A percentile compares a stretch with the other conserved stretches of the same genome.
Conservation (phyloP, 164 flowering plant species). For the Dillenia turbinata region DNA sequence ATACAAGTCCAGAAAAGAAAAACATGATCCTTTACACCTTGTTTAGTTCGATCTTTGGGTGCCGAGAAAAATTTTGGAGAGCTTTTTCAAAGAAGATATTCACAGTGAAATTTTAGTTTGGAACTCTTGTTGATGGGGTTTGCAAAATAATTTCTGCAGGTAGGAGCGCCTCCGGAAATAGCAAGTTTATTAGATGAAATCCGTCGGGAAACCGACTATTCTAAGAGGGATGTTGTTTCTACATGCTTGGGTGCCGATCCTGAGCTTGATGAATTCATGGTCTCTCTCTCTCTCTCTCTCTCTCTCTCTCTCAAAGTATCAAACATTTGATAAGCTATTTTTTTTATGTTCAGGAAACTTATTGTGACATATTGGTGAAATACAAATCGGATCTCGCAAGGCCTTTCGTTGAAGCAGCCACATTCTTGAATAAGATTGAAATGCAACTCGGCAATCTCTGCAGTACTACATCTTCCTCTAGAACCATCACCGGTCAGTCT, state of each 20-base stretch:
- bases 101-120: too few relatives aligned
- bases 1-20: too few relatives aligned
- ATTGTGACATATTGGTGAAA: slow-evolving; percentile 53
- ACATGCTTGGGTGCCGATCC: slow-evolving; percentile 56
- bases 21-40: too few relatives aligned
- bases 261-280: slow-evolving; percentile 74
- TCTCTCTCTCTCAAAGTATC: not conserved
- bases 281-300: slow-evolving; percentile 10
- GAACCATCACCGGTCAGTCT: too few relatives aligned
- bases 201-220: slow-evolving; percentile 33
- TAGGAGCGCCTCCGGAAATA: slow-evolving; percentile 63
- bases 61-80: too few relatives aligned
- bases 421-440: slow-evolving; percentile 53
- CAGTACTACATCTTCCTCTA: slow-evolving; percentile 1
- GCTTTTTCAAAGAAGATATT: too few relatives aligned
- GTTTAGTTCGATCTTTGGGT: too few relatives aligned
- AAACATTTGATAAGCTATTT: not conserved
- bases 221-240: slow-evolving; percentile 19
- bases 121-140: too few relatives aligned
- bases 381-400: slow-evolving; percentile 54
- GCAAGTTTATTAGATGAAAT: slow-evolving; percentile 49
- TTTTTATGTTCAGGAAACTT: slow-evolving; percentile 33
- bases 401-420: slow-evolving; percentile 57
- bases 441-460: slow-evolving; percentile 53
- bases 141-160: slow-evolving; percentile 17